Evolutionary conservation across 805 yeast genomes (phyloP).

Genomic region (Candida pseudofarinosa): DNA sequence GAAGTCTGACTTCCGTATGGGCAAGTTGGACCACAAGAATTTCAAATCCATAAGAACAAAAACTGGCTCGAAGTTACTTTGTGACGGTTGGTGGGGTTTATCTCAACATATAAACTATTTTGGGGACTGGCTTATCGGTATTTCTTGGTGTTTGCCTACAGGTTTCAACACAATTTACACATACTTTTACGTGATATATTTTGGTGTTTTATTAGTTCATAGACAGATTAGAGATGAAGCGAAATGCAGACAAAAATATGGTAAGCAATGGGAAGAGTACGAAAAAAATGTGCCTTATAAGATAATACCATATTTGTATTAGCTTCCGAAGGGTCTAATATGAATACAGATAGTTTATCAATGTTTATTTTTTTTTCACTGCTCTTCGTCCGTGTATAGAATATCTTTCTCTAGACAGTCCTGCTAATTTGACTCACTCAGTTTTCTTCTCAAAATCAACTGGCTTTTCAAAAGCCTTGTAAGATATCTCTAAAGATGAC

Average conservation of each 20-base stretch:
- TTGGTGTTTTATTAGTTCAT: slow-evolving; percentile 77
- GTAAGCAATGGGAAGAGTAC: slow-evolving; percentile 81
- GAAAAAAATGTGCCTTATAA: slow-evolving; percentile 79
- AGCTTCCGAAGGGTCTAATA: slow-evolving; percentile 12
- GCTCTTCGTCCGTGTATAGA: too few relatives aligned
- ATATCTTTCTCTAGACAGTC: too few relatives aligned
- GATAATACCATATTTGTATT: slow-evolving; percentile 85
- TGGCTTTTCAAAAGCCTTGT: slow-evolving; percentile 76
- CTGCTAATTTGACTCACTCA: slow-evolving; percentile 21
- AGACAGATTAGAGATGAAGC: slow-evolving; percentile 90
- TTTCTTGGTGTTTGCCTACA: slow-evolving; percentile 90
- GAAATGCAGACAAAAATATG: slow-evolving; percentile 84
- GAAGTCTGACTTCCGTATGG: slow-evolving; percentile 78
- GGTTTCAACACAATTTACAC: slow-evolving; percentile 79
- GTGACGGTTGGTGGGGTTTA: slow-evolving; percentile 94
- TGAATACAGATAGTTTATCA: neutral
- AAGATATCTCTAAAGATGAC: slow-evolving; percentile 66
- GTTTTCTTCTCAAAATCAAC: slow-evolving; percentile 49
- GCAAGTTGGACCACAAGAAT: slow-evolving; percentile 64
- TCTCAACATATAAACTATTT: slow-evolving; percentile 93
- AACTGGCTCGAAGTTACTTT: slow-evolving; percentile 73
- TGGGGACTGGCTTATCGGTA: slow-evolving; percentile 91
- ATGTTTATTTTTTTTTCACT: too few relatives aligned
- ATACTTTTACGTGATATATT: slow-evolving; percentile 81
- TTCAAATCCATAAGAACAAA: slow-evolving; percentile 58